A percentile compares a stretch with the other conserved stretches of the same genome.
Evolutionary conservation across 2,329 filamentous ascomycete species (phyloP).

Genomic region (Curvularia spicifera): DNA sequence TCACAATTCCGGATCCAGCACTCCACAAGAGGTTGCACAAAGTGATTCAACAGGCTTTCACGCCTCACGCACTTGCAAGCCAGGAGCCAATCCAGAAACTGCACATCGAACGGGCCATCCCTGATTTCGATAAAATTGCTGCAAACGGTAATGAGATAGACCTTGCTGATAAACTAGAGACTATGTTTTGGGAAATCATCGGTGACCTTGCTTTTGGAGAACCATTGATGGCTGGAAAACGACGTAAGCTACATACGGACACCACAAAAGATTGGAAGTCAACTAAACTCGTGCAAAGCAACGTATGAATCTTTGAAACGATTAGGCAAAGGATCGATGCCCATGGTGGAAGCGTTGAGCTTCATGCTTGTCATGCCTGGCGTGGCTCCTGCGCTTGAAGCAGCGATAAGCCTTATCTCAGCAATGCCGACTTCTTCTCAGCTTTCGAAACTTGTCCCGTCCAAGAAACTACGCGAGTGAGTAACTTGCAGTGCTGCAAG

Average conservation of each 20-base stretch:
- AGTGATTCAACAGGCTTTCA: constrained; percentile 8
- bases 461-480: constrained; percentile 8
- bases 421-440: constrained; percentile 5
- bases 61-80: constrained; percentile 7
- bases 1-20: constrained; percentile 1
- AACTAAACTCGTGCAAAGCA: background rate
- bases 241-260: background rate
- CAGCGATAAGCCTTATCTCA: constrained; percentile 4
- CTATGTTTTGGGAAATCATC: constrained; percentile 6
- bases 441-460: constrained; percentile 5
- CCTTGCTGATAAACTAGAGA: constrained; percentile 5
- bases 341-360: constrained; percentile 6
- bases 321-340: constrained; percentile 5
- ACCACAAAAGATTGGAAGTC: background rate
- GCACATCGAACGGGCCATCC: constrained; percentile 1
- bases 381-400: constrained; percentile 4
- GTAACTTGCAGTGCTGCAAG: background rate
- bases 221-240: constrained; percentile 7
- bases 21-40: constrained; percentile 4
- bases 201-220: constrained; percentile 8
- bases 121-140: background rate
- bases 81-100: constrained; percentile 6
- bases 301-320: constrained; percentile 3
- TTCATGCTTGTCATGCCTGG: constrained; percentile 10
- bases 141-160: background rate